Conservation (phyloP, 1,139 yeast species). For the Arxiozyma slooffiae region DNA sequence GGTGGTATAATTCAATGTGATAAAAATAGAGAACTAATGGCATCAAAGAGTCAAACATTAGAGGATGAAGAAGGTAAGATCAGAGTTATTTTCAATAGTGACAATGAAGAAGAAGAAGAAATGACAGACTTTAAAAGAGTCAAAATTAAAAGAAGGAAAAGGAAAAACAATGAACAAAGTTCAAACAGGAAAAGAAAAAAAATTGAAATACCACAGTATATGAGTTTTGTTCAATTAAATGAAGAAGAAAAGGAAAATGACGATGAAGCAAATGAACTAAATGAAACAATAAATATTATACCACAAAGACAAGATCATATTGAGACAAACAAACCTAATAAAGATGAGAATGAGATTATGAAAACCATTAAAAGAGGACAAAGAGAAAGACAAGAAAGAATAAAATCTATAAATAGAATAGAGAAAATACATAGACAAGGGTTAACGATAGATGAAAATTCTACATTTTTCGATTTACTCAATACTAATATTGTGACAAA, state of each 20-base stretch:
- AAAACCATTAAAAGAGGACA: slow-evolving; percentile 36
- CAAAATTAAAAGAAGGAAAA: slow-evolving; percentile 25
- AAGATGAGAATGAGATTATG: slow-evolving; percentile 39
- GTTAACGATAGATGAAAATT: slow-evolving; percentile 46
- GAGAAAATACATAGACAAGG: slow-evolving; percentile 10
- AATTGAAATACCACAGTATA: slow-evolving; percentile 19
- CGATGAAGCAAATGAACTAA: slow-evolving; percentile 16
- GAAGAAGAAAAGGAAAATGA: slow-evolving; percentile 29
- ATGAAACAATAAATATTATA: slow-evolving; percentile 10
- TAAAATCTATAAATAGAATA: slow-evolving; percentile 9
- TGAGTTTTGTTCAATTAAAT: slow-evolving; percentile 33
- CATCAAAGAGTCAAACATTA: not conserved
- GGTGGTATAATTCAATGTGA: not conserved
- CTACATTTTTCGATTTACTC: slow-evolving; percentile 44
- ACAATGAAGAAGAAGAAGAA: slow-evolving; percentile 18
- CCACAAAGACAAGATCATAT: not conserved
- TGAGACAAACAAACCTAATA: slow-evolving; percentile 12
- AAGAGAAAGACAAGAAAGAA: slow-evolving; percentile 11
- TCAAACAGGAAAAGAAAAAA: slow-evolving; percentile 11
- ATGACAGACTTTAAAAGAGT: slow-evolving; percentile 23
- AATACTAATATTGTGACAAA: slow-evolving; percentile 8
- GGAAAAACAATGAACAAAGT: slow-evolving; percentile 8
- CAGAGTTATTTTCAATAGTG: slow-evolving; percentile 14
- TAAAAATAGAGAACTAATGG: not conserved
- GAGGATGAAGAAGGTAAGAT: slow-evolving; percentile 9